A percentile compares a stretch with the other conserved stretches of the same genome.
These are phyloP conservation scores for Melaleuca alternifolia DNA, from an alignment of 345 rosid genomes.

Conservation along the genomic window DNA sequence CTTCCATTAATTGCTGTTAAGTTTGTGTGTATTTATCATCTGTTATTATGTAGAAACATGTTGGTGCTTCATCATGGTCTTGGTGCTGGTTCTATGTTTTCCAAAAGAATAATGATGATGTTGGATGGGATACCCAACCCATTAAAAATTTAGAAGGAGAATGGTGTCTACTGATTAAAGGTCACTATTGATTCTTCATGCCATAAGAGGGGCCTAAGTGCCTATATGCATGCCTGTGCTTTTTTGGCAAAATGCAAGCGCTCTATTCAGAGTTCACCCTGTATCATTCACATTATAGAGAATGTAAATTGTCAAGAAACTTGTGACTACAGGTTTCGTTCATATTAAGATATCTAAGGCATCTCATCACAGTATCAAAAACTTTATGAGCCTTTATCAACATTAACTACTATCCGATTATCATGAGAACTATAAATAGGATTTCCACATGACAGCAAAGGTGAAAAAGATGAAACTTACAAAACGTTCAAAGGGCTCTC, in stretches of 20 bases:
- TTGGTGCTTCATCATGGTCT: not conserved
- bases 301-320: not conserved
- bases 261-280: not conserved
- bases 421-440: not conserved
- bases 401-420: not conserved
- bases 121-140: not conserved
- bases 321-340: not conserved
- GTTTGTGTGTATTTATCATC: not conserved
- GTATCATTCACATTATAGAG: not conserved
- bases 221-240: not conserved
- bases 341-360: not conserved
- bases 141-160: not conserved
- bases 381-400: not conserved
- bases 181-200: not conserved
- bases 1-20: not conserved
- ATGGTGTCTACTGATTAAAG: not conserved
- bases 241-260: not conserved
- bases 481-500: constrained; percentile 72
- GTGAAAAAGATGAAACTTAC: constrained; percentile 34
- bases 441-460: not conserved
- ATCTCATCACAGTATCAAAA: not conserved
- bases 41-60: not conserved
- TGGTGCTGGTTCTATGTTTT: not conserved
- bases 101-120: not conserved
- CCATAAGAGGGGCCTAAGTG: not conserved